Base-by-base conservation (phyloP, 352 stramenopile genomes). In the Thraustochytrium sp. region DNA sequence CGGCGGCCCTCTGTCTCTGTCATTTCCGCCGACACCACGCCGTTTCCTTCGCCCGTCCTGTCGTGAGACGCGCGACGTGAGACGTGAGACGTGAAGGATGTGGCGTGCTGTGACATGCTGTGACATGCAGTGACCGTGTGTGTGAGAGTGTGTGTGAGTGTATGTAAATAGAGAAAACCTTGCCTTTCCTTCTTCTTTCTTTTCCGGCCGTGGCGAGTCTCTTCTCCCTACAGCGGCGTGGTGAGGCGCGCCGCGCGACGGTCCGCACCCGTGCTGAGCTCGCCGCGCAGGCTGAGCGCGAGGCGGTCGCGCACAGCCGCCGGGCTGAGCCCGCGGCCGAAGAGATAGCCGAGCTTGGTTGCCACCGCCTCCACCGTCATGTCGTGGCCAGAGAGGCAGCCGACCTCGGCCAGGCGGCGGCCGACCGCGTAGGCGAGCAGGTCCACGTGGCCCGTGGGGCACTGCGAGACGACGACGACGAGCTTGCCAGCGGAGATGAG, bases 351-450 rank as follows among this genome's bases (percentile, higher is more conserved):
- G 53, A 98, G 87, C 86, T 99, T 98, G 83, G 92, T 91, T 31
- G 95, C 90, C 59, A 89, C 93, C 59, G 94, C 94, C 88, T 99
- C 95, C 44, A 97, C 92, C 23, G 95, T 98, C 95, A 98, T 98
- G 87, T 98, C 95, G 42, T 92, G 89, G 18, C 92, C 95, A 46
- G 91, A 96, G 72, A 99, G 94, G n/a, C 98, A 95, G 42, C 95
- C 95, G 84, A 94, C 93, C 8, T 92, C 87, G 8, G 94, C 86
- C 75, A 98, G 86, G 36, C 92, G 91, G 29, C 93, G 86, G 37
- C 95, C 96, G 8, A 94, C 96, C 0, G 94, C 94, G 86, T 98
- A 99, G 82, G 94, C 91, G 68, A 95, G 92, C 31, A 98, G 86
- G 82, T 96, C 90, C 29, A 97, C 97, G 59, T 84, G 87, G 31